Evolutionary conservation across 768 basidiomycete species (phyloP).

Genomic region (Podaxis rugospora): DNA sequence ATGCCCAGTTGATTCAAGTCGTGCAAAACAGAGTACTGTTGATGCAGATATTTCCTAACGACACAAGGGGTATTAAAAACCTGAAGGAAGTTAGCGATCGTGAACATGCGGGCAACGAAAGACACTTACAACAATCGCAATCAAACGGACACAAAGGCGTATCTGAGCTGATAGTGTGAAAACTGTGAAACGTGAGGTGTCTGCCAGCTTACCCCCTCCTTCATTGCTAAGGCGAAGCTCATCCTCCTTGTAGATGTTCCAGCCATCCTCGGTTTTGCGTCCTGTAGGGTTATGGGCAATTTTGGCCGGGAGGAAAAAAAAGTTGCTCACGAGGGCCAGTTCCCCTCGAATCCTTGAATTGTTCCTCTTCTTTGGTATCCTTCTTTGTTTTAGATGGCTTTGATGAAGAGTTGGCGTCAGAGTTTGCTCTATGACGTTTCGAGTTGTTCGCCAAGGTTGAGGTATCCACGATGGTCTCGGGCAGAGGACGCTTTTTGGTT

Average conservation of each 20-base stretch:
- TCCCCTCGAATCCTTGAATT: constrained; percentile 75
- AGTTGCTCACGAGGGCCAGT: constrained; percentile 55
- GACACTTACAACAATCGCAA: constrained; percentile 77
- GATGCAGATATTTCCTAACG: neutral
- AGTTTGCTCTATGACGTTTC: constrained; percentile 36
- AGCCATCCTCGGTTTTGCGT: constrained; percentile 78
- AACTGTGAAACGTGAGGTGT: constrained; percentile 12
- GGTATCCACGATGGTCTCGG: constrained; percentile 67
- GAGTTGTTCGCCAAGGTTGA: constrained; percentile 32
- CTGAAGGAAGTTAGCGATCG: constrained; percentile 11
- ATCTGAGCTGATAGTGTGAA: constrained; percentile 41
- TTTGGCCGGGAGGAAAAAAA: neutral
- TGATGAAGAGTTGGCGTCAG: neutral
- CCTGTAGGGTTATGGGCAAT: constrained; percentile 38
- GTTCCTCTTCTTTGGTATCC: constrained; percentile 33
- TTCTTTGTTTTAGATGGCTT: constrained; percentile 18
- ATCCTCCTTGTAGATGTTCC: constrained; percentile 74
- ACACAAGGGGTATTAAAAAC: neutral
- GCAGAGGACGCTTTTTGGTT: constrained; percentile 31
- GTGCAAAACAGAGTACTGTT: constrained; percentile 1
- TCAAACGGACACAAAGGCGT: constrained; percentile 86
- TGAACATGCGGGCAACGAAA: constrained; percentile 17
- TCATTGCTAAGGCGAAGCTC: constrained; percentile 67
- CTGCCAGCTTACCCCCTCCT: constrained; percentile 60
- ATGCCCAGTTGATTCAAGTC: neutral